Percentiles rank a stretch among this genome's conserved stretches.
phyloP scores from a whole-genome alignment of 2,329 filamentous ascomycete species.

The Monilinia polystroma region DNA sequence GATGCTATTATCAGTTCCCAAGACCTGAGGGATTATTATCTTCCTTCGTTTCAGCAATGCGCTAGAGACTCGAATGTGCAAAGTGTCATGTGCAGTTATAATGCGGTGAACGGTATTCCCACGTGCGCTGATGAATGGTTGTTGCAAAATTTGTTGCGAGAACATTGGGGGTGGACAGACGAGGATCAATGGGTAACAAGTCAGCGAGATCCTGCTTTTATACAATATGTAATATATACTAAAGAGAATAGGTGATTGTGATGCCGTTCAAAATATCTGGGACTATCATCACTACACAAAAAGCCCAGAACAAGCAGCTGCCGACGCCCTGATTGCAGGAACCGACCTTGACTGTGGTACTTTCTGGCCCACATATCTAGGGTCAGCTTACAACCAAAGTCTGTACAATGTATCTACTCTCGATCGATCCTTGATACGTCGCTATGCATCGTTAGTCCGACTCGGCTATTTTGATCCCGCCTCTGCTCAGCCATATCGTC shows the following conservation, averaged over 20 bases:
- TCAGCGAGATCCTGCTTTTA: background rate
- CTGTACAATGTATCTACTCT: conserved; percentile 48
- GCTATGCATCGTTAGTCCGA: conserved; percentile 54
- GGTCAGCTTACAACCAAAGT: conserved; percentile 36
- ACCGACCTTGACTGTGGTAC: conserved; percentile 33
- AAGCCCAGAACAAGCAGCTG: conserved; percentile 26
- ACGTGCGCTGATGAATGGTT: conserved; percentile 63
- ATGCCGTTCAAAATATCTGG: conserved; percentile 57
- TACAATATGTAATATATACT: background rate
- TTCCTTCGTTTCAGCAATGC: conserved; percentile 64
- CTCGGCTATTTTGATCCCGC: conserved; percentile 58
- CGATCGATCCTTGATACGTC: conserved; percentile 50
- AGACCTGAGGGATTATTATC: conserved; percentile 67
- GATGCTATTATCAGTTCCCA: conserved; percentile 58
- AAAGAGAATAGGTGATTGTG: conserved; percentile 42
- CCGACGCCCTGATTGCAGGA: conserved; percentile 29
- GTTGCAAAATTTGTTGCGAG: conserved; percentile 60
- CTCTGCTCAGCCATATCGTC: conserved; percentile 48
- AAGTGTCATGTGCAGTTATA: conserved; percentile 63
- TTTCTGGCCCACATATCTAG: conserved; percentile 27
- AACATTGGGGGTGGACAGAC: conserved; percentile 63
- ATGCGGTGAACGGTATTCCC: conserved; percentile 64
- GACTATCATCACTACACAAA: conserved; percentile 42
- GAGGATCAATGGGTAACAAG: conserved; percentile 56
- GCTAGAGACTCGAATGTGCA: conserved; percentile 55